Conservation (phyloP, 768 basidiomycete species). For the Boletus rufocinnamomeus region DNA sequence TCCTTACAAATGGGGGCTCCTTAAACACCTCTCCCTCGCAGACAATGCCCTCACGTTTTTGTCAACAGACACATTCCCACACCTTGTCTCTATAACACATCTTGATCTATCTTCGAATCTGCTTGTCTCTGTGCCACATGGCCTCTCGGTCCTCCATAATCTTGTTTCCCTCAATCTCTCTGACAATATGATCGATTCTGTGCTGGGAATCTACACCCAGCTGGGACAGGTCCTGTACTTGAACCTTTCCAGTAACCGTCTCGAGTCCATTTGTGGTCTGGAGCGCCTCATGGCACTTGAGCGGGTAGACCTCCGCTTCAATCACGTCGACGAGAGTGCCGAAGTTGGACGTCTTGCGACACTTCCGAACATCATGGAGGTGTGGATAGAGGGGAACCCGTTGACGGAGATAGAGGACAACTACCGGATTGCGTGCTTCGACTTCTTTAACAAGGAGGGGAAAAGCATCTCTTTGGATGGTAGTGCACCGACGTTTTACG, state of each 20-base stretch:
- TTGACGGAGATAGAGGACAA: slow-evolving; percentile 67
- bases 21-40: slow-evolving; percentile 73
- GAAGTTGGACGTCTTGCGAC: slow-evolving; percentile 83
- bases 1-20: slow-evolving; percentile 68
- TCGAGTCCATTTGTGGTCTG: slow-evolving; percentile 93
- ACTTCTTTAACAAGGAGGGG: slow-evolving; percentile 83
- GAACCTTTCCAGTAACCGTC: slow-evolving; percentile 83
- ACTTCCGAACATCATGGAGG: slow-evolving; percentile 75
- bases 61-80: slow-evolving; percentile 63
- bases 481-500: slow-evolving; percentile 64
- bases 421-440: slow-evolving; percentile 79
- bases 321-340: slow-evolving; percentile 76
- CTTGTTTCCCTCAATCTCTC: slow-evolving; percentile 92
- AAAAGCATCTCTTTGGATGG: slow-evolving; percentile 80
- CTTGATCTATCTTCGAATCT: slow-evolving; percentile 92
- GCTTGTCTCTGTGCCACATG: slow-evolving; percentile 82
- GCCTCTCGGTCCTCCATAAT: slow-evolving; percentile 70
- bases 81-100: slow-evolving; percentile 73
- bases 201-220: slow-evolving; percentile 81
- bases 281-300: slow-evolving; percentile 87
- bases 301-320: slow-evolving; percentile 79
- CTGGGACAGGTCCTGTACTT: slow-evolving; percentile 76
- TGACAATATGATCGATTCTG: slow-evolving; percentile 97
- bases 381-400: slow-evolving; percentile 87
- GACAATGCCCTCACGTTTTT: slow-evolving; percentile 84